These are phyloP conservation scores for Monascus ruber DNA, from an alignment of 2,329 filamentous ascomycete genomes.

Conservation along the genomic window DNA sequence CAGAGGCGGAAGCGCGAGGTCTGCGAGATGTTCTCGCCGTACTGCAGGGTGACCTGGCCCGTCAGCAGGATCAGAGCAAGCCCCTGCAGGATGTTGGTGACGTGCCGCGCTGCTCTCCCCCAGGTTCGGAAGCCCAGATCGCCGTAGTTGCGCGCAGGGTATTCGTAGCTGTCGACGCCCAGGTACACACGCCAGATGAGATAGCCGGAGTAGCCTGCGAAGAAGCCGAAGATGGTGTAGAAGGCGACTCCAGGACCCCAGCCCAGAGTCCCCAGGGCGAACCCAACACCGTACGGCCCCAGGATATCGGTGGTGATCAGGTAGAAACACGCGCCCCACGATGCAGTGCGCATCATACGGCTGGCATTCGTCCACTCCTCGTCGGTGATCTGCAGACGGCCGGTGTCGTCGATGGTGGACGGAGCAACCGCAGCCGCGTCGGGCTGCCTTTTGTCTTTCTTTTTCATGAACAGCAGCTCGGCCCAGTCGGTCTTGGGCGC, in stretches of 20 bases:
- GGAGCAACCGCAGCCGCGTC: background rate
- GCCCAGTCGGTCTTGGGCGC: constrained; percentile 2
- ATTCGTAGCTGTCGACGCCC: constrained; percentile 37
- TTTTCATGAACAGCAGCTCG: background rate
- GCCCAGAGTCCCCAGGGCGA: constrained; percentile 24
- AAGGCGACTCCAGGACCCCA: constrained; percentile 37
- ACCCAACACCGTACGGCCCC: constrained; percentile 30
- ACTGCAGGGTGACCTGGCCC: constrained; percentile 35
- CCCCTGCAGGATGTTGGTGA: constrained; percentile 39
- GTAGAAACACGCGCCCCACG: constrained; percentile 38
- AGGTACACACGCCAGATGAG: constrained; percentile 38
- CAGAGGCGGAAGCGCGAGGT: constrained; percentile 40
- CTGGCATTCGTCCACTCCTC: constrained; percentile 39
- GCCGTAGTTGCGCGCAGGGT: constrained; percentile 37
- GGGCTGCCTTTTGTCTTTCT: constrained; percentile 1
- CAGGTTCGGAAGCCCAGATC: constrained; percentile 40
- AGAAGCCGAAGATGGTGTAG: constrained; percentile 35
- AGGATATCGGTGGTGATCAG: constrained; percentile 41
- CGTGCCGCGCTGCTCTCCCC: constrained; percentile 34
- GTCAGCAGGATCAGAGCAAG: constrained; percentile 29
- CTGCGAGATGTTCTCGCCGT: constrained; percentile 45
- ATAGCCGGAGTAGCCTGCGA: constrained; percentile 35
- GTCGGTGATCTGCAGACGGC: constrained; percentile 17
- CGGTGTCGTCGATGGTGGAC: background rate
- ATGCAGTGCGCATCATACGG: constrained; percentile 36